Percentiles rank a stretch among this genome's conserved stretches.
Evolutionary conservation across 78 protist species (phyloP).

Genomic region (Isochrysis galbana): DNA sequence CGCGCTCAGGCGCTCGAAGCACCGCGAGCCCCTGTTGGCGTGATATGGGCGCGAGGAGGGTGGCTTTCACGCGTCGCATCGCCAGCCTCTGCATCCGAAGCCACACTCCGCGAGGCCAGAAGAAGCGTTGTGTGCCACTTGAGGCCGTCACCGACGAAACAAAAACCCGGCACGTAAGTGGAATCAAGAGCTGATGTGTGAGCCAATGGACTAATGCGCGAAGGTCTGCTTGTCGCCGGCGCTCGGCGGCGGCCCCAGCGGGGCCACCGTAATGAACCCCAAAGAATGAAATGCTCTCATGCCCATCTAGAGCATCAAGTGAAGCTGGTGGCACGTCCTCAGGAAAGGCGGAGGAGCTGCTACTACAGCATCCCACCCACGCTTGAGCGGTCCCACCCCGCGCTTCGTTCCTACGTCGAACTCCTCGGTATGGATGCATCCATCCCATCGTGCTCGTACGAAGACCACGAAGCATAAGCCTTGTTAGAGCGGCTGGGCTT

Average conservation of each 20-base stretch:
- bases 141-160: not conserved
- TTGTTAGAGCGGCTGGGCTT: too few species aligned
- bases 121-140: not conserved
- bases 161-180: not conserved
- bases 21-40: not conserved
- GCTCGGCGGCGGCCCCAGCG: not conserved
- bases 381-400: not conserved
- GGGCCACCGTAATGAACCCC: not conserved
- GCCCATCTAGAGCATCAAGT: not conserved
- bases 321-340: not conserved
- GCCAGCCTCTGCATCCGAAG: not conserved
- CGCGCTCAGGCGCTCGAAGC: not conserved
- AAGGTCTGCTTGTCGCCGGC: not conserved
- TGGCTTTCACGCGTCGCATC: not conserved
- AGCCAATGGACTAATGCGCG: not conserved
- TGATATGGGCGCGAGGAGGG: not conserved
- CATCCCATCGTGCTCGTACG: too few species aligned
- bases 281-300: not conserved
- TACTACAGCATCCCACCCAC: not conserved
- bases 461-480: too few species aligned
- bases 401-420: not conserved
- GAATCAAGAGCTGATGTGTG: not conserved
- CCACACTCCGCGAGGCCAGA: not conserved
- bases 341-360: too few species aligned
- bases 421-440: too few species aligned